A percentile compares a stretch with the other conserved stretches of the same genome.
phyloP scores from a whole-genome alignment of 73 alveolate genomes.

The Blepharisma stoltei region DNA sequence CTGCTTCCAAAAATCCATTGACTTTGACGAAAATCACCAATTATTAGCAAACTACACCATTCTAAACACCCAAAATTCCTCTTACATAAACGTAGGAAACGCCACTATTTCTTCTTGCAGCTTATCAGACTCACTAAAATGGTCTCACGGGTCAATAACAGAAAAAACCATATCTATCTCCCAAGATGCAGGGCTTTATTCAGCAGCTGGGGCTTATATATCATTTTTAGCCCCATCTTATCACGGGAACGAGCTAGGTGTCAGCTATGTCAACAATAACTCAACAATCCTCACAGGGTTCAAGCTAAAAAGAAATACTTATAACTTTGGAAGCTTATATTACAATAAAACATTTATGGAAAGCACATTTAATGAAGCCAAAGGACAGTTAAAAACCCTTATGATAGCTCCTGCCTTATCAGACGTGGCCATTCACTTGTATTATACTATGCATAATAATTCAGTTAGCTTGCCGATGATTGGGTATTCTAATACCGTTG shows the following conservation, averaged over 20 bases:
- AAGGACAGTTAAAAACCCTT: neutral
- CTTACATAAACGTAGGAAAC: too few species aligned
- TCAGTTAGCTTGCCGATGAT: neutral
- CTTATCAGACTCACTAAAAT: too few species aligned
- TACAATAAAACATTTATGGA: neutral
- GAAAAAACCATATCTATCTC: too few species aligned
- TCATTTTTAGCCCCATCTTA: conserved; percentile 3
- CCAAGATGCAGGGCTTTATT: too few species aligned
- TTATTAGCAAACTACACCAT: too few species aligned
- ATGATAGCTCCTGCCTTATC: conserved; percentile 9
- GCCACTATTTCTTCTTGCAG: too few species aligned
- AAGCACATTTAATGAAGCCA: neutral
- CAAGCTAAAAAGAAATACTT: neutral
- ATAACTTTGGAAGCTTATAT: conserved; percentile 2
- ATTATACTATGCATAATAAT: neutral
- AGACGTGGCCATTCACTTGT: neutral
- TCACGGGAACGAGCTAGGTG: conserved; percentile 2
- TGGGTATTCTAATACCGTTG: conserved; percentile 23
- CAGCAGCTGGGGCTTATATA: neutral
- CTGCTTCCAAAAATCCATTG: too few species aligned
- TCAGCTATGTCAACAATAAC: neutral
- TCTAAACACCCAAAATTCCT: too few species aligned
- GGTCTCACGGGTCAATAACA: too few species aligned
- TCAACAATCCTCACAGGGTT: neutral
- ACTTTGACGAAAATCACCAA: too few species aligned